These are phyloP conservation scores for Thinopyrum obtusiflorum DNA, from an alignment of 202 grass and related monocot species.

Conservation along the genomic window DNA sequence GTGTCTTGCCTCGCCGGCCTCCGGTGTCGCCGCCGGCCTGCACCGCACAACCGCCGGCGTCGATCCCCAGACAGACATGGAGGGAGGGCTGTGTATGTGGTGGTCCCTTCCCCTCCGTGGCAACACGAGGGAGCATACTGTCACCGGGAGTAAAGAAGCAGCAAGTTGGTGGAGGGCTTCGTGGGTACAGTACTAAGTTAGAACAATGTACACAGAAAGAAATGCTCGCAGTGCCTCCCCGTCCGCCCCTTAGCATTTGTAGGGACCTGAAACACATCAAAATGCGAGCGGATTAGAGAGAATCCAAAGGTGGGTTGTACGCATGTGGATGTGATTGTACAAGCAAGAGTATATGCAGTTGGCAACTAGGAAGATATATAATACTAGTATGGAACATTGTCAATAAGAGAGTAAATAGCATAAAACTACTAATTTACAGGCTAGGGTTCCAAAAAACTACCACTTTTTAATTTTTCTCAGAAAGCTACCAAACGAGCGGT, in stretches of 20 bases:
- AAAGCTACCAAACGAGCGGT: too few species aligned
- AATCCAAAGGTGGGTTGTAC: slow-evolving; percentile 54
- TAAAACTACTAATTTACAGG: too few species aligned
- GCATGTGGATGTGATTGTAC: slow-evolving; percentile 37
- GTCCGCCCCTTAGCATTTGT: neutral
- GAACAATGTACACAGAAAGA: slow-evolving; percentile 44
- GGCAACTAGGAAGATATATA: slow-evolving; percentile 21
- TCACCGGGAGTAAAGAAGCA: slow-evolving; percentile 12
- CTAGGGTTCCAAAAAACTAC: too few species aligned
- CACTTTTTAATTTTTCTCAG: too few species aligned
- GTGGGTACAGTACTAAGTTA: slow-evolving; percentile 27
- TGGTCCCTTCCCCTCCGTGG: neutral
- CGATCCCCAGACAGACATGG: slow-evolving; percentile 29
- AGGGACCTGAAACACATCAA: slow-evolving; percentile 46
- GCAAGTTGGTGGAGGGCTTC: slow-evolving; percentile 18
- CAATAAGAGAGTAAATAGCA: too few species aligned
- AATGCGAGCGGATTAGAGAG: slow-evolving; percentile 39
- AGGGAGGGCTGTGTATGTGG: neutral
- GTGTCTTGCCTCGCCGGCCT: slow-evolving; percentile 22
- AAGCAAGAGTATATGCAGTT: slow-evolving; percentile 40
- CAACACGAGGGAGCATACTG: neutral
- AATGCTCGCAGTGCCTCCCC: slow-evolving; percentile 14
- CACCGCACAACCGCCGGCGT: slow-evolving; percentile 5
- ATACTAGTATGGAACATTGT: neutral
- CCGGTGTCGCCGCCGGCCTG: slow-evolving; percentile 14